Evolutionary conservation across 2,329 filamentous ascomycete genomes (phyloP).

Genomic region (Colletotrichum acutatum): DNA sequence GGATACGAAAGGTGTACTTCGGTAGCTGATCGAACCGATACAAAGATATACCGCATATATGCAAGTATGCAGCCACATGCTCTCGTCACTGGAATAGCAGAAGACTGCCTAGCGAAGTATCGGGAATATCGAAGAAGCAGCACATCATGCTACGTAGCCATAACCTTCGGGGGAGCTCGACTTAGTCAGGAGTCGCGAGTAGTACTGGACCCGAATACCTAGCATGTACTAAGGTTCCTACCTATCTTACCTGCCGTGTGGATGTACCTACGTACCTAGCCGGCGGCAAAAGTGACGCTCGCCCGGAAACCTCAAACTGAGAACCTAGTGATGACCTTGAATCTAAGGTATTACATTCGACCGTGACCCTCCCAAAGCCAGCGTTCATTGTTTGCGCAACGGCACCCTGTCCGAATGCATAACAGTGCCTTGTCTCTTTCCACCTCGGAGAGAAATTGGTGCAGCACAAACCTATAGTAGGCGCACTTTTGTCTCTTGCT

Average conservation of each 20-base stretch:
- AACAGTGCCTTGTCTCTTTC: not conserved
- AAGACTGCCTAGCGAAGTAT: not conserved
- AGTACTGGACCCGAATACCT: no score
- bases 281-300: no score
- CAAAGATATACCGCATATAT: not conserved
- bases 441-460: not conserved
- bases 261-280: no score
- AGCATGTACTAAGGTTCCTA: no score
- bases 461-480: not conserved
- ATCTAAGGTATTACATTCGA: no score
- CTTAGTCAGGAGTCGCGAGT: no score
- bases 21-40: not conserved
- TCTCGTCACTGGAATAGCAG: not conserved
- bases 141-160: no score
- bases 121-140: not conserved
- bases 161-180: no score
- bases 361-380: no score
- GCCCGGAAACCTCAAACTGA: no score
- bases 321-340: no score
- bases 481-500: not conserved
- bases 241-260: no score
- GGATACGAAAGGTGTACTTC: not conserved
- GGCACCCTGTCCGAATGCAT: not conserved
- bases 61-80: not conserved
- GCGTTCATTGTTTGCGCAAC: not conserved